Evolutionary conservation across 495 filamentous ascomycete species (phyloP), one percentile per base, ranked within the genome.

Genomic region (Aspergillus hancockii): DNA sequence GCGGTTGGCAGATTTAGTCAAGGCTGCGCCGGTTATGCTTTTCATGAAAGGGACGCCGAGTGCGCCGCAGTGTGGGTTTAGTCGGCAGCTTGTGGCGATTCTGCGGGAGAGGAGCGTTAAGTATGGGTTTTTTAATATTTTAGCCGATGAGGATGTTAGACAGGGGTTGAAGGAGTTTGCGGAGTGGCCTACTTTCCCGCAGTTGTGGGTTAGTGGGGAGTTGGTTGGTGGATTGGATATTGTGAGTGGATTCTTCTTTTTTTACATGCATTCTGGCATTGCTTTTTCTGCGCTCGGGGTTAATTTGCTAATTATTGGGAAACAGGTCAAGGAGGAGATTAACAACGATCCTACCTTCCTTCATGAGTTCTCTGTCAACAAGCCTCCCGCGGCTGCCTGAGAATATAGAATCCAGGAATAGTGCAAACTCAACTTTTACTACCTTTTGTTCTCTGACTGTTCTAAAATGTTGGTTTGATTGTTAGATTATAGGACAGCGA

Each of bases 41-140:
- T 98, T 98, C 77, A 83, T 83, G 81, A 83, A 83, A 69, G 78
- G 94, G 34, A 96, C 95, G 1, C 94, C 94, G 0, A 90, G 86
- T 63, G 82, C 85, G 56, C 94, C 94, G 8, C 92, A 97, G 75
- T 98, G 94, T 70, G 94, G 94, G 3, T 98, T 97, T 78, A 94
- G 90, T 61, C 82, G 93, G 54, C 91, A 97, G 75, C 70, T 96
- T 38, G 95, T 98, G 16, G 85, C 79, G 3, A 80, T 98, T 36
- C 76, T 98, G 57, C 85, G 94, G 57, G 92, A 97, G 78, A 85
- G 88, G 58, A 87, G 88, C 52, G 88, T 99, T 38, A 89, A 93
- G 69, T 99, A 98, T 74, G 95, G 94, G 8, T 98, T 98, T 81
- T 99, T 99, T 77, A 98, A 99, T 68, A 98, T 96, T 62, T 75